These are phyloP conservation scores for Raphanus raphanistrum DNA, from an alignment of 345 rosid genomes.

Conservation along the genomic window DNA sequence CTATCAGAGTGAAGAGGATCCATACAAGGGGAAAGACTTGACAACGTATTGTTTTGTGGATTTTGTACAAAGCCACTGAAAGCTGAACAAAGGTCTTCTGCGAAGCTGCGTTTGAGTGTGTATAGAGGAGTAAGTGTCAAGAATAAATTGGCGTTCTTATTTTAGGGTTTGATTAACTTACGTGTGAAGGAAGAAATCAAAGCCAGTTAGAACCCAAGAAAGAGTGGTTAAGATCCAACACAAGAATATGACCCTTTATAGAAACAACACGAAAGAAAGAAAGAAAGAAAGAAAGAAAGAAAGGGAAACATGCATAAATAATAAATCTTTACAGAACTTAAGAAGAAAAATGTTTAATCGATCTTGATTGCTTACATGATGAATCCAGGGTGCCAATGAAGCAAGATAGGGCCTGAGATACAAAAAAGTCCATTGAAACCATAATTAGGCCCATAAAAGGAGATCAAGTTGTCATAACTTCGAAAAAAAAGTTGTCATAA, in stretches of 20 bases:
- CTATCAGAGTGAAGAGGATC: conserved; percentile 42
- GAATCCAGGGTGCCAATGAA: conserved; percentile 72
- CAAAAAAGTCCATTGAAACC: conserved; percentile 19
- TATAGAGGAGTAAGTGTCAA: neutral
- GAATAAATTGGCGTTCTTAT: neutral
- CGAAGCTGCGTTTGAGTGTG: conserved; percentile 45
- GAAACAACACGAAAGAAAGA: conserved; percentile 12
- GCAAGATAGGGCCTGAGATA: conserved; percentile 50
- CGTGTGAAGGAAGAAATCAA: conserved; percentile 65
- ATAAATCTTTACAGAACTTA: neutral
- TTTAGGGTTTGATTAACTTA: conserved; percentile 38
- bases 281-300: neutral
- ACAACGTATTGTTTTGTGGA: conserved; percentile 48
- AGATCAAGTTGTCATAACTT: neutral
- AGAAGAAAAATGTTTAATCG: neutral
- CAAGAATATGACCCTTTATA: conserved; percentile 50
- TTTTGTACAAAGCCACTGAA: conserved; percentile 47
- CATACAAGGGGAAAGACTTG: conserved; percentile 54
- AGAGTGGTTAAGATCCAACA: conserved; percentile 72
- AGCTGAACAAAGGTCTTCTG: conserved; percentile 60
- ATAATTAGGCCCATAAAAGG: neutral
- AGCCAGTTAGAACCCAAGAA: conserved; percentile 63
- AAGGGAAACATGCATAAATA: neutral
- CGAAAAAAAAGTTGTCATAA: neutral
- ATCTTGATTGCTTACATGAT: conserved; percentile 45